Evolutionary conservation across 768 basidiomycete species (phyloP).

Genomic region (Aureoboletus auriporus): DNA sequence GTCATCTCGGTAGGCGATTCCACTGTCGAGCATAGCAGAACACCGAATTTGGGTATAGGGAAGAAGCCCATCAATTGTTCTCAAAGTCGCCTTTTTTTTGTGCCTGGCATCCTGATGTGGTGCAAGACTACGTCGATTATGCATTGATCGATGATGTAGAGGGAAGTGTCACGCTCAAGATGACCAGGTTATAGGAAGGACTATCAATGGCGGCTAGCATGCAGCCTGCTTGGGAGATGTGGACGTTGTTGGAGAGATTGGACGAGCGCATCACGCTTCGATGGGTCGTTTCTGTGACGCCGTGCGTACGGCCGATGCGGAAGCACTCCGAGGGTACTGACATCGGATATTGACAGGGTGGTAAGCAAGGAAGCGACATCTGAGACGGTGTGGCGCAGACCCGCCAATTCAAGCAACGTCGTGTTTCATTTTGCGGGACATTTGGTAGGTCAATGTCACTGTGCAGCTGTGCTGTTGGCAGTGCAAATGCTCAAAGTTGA

Average conservation of each 20-base stretch:
- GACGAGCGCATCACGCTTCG: constrained; percentile 24
- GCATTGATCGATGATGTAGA: constrained; percentile 38
- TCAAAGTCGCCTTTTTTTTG: constrained; percentile 59
- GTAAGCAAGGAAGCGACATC: background rate
- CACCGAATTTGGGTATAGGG: constrained; percentile 33
- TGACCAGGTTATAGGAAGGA: constrained; percentile 61
- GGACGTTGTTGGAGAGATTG: constrained; percentile 24
- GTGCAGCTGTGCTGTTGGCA: background rate
- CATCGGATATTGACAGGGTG: constrained; percentile 2
- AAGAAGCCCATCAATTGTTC: constrained; percentile 54
- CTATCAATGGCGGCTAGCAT: constrained; percentile 48
- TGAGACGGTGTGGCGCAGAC: constrained; percentile 28
- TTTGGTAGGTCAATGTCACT: constrained; percentile 18
- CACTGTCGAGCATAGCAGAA: constrained; percentile 11
- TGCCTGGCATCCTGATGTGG: constrained; percentile 62
- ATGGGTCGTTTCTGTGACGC: constrained; percentile 25
- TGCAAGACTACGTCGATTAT: constrained; percentile 59
- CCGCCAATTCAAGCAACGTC: constrained; percentile 26
- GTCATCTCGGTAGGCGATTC: constrained; percentile 44
- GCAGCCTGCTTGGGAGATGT: constrained; percentile 17
- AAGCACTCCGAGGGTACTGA: background rate
- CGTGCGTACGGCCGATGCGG: constrained; percentile 6
- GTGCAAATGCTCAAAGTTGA: background rate
- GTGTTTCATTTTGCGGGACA: constrained; percentile 26
- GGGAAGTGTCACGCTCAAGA: constrained; percentile 57